These are phyloP conservation scores for Talaromyces verruculosus DNA, from an alignment of 2,329 filamentous ascomycete species.

Conservation along the genomic window DNA sequence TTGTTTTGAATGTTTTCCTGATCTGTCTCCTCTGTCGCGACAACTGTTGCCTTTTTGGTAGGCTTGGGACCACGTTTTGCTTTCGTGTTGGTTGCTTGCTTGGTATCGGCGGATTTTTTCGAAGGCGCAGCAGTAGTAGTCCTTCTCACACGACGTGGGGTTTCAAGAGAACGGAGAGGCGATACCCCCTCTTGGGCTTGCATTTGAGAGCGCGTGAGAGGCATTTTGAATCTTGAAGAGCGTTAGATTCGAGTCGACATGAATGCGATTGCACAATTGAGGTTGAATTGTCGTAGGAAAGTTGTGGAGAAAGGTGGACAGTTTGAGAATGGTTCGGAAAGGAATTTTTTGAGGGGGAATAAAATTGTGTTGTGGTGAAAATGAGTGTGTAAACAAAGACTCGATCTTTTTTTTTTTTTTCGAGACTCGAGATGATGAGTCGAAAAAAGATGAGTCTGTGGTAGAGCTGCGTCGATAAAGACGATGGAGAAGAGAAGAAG, in stretches of 20 bases:
- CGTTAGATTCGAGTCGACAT: conserved; percentile 4
- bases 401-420: conserved; percentile 2
- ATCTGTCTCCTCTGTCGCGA: conserved; percentile 7
- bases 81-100: conserved; percentile 24
- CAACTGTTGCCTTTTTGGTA: conserved; percentile 26
- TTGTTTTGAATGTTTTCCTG: neutral
- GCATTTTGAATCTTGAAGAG: conserved; percentile 13
- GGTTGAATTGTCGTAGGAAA: neutral
- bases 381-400: conserved; percentile 4
- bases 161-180: conserved; percentile 17
- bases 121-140: neutral
- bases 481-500: neutral
- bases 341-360: neutral
- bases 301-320: neutral
- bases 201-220: conserved; percentile 19
- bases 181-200: conserved; percentile 10
- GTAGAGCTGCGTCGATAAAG: neutral
- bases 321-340: neutral
- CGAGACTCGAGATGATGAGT: conserved; percentile 2
- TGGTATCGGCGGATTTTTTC: neutral
- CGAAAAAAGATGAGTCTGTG: neutral
- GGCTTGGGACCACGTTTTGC: conserved; percentile 29
- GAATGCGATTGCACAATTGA: neutral
- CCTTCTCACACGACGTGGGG: conserved; percentile 16
- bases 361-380: neutral